Evolutionary conservation across 805 yeast genomes (phyloP), one percentile per base, ranked within the genome.

Genomic region (Jamesozyma hellenica): DNA sequence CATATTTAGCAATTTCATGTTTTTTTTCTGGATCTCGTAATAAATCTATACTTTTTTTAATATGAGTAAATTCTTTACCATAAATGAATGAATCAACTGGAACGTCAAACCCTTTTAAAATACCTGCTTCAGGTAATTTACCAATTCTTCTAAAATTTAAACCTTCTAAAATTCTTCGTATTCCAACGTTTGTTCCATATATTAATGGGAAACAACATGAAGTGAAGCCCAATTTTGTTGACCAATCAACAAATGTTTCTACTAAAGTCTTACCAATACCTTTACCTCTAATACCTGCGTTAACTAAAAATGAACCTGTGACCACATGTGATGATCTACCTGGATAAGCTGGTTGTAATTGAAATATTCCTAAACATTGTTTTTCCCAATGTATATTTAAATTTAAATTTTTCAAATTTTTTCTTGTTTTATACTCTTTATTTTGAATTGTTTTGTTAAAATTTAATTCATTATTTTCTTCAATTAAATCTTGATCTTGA

Each of bases 241-340:
- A 86, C 97, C 97, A 92, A 43, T 81, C 85, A 18, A 88, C 58
- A 50, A 77, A 85, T 50, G 94, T 81, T 51, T 86, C 94, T 14
- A 83, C 79, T 45, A 92, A 60, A 0, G 92, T 82, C 40, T 80
- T 68, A 4, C 97, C 98, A 21, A 92, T 84, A 4, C 96, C 95
- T 56, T 82, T 84, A 19, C 90, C 87, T 51, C 98, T 67, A 49
- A 85, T 85, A 47, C 95, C 95, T 4, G 94, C 92, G 60, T 90
- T 87, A 2, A 90, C 97, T 28, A 90, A 64, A 50, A 90, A 82
- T 16, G 81, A 80, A 1, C 85, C 94, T 0, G 94, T 83, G 51
- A 94, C 87, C n/a, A 92, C 80, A 55, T 90, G 96, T 0, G 94
- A 77, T 15, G 92, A 81, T 34, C 97, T 67, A 2, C 97, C 97